These are phyloP conservation scores for Mycena kentingensis DNA, from an alignment of 768 basidiomycete species.

Conservation along the genomic window DNA sequence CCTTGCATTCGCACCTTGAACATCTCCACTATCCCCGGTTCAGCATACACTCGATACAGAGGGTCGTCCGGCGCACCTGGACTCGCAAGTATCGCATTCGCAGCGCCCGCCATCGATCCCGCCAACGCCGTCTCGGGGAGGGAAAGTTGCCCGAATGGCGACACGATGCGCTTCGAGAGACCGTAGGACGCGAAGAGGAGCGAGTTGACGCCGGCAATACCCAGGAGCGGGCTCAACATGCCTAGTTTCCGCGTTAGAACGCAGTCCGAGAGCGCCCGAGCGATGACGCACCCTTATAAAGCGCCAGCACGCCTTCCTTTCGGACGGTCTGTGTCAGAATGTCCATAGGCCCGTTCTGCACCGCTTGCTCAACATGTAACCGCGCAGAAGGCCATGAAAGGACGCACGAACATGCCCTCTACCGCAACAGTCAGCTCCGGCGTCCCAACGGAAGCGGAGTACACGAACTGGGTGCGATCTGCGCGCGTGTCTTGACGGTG, in stretches of 20 bases:
- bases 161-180: slow-evolving; percentile 77
- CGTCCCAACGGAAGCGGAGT: slow-evolving; percentile 5
- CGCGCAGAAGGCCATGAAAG: not conserved
- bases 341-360: slow-evolving; percentile 90
- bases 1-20: slow-evolving; percentile 99
- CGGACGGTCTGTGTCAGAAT: slow-evolving; percentile 78
- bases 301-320: slow-evolving; percentile 89
- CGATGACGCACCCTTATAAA: slow-evolving; percentile 80
- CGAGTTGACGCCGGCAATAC: slow-evolving; percentile 95
- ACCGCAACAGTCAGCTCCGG: slow-evolving; percentile 4
- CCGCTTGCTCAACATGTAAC: slow-evolving; percentile 2
- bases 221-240: slow-evolving; percentile 88
- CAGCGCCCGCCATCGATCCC: slow-evolving; percentile 90
- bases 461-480: slow-evolving; percentile 77
- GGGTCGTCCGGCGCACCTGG: slow-evolving; percentile 55
- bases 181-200: slow-evolving; percentile 91
- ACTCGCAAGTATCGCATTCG: slow-evolving; percentile 86
- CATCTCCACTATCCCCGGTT: slow-evolving; percentile 73
- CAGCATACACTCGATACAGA: not conserved
- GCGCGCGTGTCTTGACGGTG: slow-evolving; percentile 86
- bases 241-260: slow-evolving; percentile 43
- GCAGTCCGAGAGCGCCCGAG: too few relatives aligned
- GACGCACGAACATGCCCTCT: slow-evolving; percentile 89
- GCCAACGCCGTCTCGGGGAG: slow-evolving; percentile 80
- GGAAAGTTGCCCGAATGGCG: slow-evolving; percentile 84